Conservation (phyloP, 1,284 basidiomycete genomes). For the Melampsora americana region DNA sequence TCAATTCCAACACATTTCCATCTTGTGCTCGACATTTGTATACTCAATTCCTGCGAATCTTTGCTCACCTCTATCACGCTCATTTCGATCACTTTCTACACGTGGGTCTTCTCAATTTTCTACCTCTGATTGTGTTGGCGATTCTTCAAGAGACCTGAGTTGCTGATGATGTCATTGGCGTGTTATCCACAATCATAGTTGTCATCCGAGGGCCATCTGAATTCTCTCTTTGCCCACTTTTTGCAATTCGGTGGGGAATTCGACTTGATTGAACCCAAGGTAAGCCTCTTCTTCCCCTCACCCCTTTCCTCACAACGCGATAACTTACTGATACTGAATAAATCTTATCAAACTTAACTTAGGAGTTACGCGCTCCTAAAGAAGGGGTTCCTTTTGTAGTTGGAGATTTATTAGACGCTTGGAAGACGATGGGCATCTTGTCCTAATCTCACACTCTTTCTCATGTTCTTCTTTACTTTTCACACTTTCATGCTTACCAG, state of each 20-base stretch:
- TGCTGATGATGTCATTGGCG: background rate
- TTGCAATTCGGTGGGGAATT: conserved; percentile 43
- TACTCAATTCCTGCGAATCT: conserved; percentile 42
- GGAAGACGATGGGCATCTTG: conserved; percentile 43
- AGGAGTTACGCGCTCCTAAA: conserved; percentile 42
- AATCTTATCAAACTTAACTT: background rate
- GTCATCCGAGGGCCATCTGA: conserved; percentile 40
- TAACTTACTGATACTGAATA: no score
- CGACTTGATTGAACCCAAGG: conserved; percentile 42
- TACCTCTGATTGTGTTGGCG: background rate
- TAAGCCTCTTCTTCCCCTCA: background rate
- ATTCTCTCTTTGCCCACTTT: conserved; percentile 43
- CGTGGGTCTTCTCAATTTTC: conserved; percentile 2
- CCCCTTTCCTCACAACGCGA: no score
- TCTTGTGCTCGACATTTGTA: conserved; percentile 37
- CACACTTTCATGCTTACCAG: no score
- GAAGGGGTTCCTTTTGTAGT: conserved; percentile 42
- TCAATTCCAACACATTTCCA: conserved; percentile 41
- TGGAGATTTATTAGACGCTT: conserved; percentile 41
- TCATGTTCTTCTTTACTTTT: background rate
- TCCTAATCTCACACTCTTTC: background rate
- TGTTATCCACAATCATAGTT: background rate
- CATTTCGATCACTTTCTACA: conserved; percentile 44
- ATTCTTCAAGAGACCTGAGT: background rate
- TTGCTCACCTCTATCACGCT: conserved; percentile 44